A percentile compares a stretch with the other conserved stretches of the same genome.
Conservation (phyloP, 805 yeast genomes). For the Nakazawaea populi region DNA sequence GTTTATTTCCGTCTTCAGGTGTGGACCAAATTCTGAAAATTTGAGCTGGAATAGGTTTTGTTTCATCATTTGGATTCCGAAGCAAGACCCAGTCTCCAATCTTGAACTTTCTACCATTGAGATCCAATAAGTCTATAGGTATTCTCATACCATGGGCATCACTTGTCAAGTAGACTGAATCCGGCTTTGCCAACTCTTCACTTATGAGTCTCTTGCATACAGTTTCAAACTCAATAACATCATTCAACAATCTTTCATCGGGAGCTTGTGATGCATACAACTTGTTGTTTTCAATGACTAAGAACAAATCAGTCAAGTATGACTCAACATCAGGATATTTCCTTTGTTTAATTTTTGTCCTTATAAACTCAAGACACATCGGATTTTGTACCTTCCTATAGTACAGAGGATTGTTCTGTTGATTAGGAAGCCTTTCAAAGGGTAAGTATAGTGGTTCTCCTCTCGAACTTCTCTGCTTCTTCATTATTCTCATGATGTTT, state of each 20-base stretch:
- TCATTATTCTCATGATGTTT: constrained; percentile 73
- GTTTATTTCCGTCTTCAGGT: constrained; percentile 66
- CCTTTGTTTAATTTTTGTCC: constrained; percentile 79
- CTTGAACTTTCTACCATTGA: constrained; percentile 64
- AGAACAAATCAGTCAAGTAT: constrained; percentile 70
- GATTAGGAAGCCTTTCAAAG: constrained; percentile 82
- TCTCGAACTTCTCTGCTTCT: constrained; percentile 57
- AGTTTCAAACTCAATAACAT: constrained; percentile 57
- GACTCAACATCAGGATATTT: constrained; percentile 70
- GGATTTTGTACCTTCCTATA: constrained; percentile 52
- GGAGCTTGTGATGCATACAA: constrained; percentile 43
- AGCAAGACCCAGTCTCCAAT: constrained; percentile 96
- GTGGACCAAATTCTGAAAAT: constrained; percentile 88
- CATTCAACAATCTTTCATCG: constrained; percentile 51
- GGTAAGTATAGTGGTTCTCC: constrained; percentile 47
- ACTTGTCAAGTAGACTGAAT: constrained; percentile 59
- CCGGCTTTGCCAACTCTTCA: constrained; percentile 76
- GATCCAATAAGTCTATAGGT: constrained; percentile 74
- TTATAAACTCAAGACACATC: constrained; percentile 64
- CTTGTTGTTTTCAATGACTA: constrained; percentile 72
- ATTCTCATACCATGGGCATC: constrained; percentile 50
- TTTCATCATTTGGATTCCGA: constrained; percentile 79
- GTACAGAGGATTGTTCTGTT: constrained; percentile 46
- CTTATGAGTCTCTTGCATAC: constrained; percentile 53
- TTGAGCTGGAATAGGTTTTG: constrained; percentile 91